phyloP scores from a whole-genome alignment of 116 monocot species.

The Zostera marina region DNA sequence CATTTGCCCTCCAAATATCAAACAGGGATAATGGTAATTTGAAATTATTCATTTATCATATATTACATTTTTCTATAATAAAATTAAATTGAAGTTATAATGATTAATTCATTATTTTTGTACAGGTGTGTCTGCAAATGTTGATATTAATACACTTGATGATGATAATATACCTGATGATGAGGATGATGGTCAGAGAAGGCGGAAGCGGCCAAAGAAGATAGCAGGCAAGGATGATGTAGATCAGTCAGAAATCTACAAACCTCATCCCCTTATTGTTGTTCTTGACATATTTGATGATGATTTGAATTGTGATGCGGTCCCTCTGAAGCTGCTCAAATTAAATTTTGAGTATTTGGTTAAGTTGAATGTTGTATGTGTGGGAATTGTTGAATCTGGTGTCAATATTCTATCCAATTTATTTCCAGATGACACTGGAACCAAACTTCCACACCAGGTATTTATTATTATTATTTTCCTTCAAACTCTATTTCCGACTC shows the following conservation, averaged over 20 bases:
- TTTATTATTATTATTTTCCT: not conserved
- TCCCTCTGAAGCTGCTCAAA: conserved; percentile 34
- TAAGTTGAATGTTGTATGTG: conserved; percentile 73
- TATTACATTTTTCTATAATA: no score
- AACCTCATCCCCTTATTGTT: conserved; percentile 49
- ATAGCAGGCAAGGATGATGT: conserved; percentile 25
- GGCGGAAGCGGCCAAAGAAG: conserved; percentile 74
- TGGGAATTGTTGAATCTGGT: conserved; percentile 59
- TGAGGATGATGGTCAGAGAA: conserved; percentile 78
- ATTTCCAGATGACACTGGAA: conserved; percentile 88
- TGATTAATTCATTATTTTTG: conserved; percentile 1
- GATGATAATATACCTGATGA: conserved; percentile 88
- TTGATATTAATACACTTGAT: conserved; percentile 41
- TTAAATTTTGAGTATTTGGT: conserved; percentile 82
- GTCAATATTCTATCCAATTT: conserved; percentile 75
- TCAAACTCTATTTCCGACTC: not conserved
- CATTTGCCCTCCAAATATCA: conserved; percentile 57
- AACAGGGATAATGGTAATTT: conserved; percentile 56
- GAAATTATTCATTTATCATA: no score
- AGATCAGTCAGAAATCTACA: conserved; percentile 6
- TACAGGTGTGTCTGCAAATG: conserved; percentile 27
- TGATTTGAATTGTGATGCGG: conserved; percentile 31
- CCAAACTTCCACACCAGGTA: conserved; percentile 78
- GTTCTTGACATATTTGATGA: conserved; percentile 61
- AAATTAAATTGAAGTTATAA: not conserved